Conservation (phyloP, 164 flowering plant species). For the Stephania cephalantha region DNA sequence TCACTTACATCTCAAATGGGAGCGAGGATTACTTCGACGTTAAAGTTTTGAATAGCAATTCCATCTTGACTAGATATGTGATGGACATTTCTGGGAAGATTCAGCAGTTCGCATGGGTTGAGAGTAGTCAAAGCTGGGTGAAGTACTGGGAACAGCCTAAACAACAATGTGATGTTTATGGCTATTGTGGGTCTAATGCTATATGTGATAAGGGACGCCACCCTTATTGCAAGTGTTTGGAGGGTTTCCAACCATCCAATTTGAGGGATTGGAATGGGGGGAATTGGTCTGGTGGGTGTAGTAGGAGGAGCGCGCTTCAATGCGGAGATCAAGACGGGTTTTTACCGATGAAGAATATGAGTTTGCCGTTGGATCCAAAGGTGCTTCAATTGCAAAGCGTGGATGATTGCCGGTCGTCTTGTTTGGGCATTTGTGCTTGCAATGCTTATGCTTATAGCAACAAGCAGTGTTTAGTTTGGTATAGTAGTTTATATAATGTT, state of each 20-base stretch:
- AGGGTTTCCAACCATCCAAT: slow-evolving; percentile 8
- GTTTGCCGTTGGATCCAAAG: slow-evolving; percentile 22
- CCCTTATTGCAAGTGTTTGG: slow-evolving; percentile 12
- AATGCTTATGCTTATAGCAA: slow-evolving; percentile 20
- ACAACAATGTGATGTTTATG: slow-evolving; percentile 8
- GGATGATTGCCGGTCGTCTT: slow-evolving; percentile 15
- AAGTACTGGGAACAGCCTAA: neutral
- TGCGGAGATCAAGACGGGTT: slow-evolving; percentile 18
- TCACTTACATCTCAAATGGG: neutral
- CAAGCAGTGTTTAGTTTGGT: slow-evolving; percentile 12
- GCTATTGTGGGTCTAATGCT: slow-evolving; percentile 13
- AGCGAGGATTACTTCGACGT: neutral
- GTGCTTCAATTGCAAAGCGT: neutral
- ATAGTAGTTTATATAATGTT: neutral
- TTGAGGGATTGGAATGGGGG: slow-evolving; percentile 10
- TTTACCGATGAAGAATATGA: slow-evolving; percentile 10
- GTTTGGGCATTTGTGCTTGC: slow-evolving; percentile 31
- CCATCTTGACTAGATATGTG: neutral
- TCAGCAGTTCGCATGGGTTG: neutral
- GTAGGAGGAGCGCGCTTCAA: slow-evolving; percentile 6
- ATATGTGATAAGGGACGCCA: neutral
- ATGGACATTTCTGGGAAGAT: neutral
- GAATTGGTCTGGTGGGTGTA: slow-evolving; percentile 23
- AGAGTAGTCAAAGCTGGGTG: neutral
- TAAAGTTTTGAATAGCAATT: neutral